Conservation (phyloP, 495 filamentous ascomycete genomes). For the Poronia punctata region DNA sequence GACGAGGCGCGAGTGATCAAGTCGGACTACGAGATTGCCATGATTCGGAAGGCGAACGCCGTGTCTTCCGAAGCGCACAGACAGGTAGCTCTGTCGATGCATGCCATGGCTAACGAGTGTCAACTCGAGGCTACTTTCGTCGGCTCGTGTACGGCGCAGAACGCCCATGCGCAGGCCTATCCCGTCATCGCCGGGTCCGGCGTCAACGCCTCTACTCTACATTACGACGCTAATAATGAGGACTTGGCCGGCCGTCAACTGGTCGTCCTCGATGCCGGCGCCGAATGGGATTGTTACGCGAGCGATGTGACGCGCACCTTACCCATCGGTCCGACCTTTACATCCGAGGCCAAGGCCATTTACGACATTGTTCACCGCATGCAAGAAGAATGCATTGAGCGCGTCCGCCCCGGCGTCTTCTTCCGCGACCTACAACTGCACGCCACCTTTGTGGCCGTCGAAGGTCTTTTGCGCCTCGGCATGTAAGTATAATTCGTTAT, state of each 20-base stretch:
- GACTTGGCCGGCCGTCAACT: constrained; percentile 59
- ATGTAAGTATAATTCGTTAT: constrained; percentile 37
- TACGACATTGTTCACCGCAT: constrained; percentile 74
- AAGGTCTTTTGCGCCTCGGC: constrained; percentile 62
- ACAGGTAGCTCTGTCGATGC: constrained; percentile 54
- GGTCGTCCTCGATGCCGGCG: constrained; percentile 77
- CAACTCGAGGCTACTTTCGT: constrained; percentile 74
- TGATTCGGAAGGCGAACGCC: constrained; percentile 71
- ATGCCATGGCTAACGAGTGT: constrained; percentile 63
- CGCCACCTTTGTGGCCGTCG: constrained; percentile 64
- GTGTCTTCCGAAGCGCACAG: constrained; percentile 70
- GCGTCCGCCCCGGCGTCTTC: constrained; percentile 55
- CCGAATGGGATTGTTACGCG: constrained; percentile 84
- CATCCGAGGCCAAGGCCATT: constrained; percentile 58
- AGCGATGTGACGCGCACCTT: constrained; percentile 85
- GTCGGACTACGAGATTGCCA: constrained; percentile 66
- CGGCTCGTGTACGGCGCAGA: constrained; percentile 58
- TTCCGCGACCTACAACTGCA: constrained; percentile 64
- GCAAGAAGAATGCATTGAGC: constrained; percentile 69
- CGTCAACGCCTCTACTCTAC: constrained; percentile 69
- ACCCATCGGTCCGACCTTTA: constrained; percentile 61
- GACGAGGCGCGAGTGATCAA: constrained; percentile 70
- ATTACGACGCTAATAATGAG: constrained; percentile 76
- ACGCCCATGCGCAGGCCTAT: constrained; percentile 76
- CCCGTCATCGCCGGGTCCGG: constrained; percentile 79